Evolutionary conservation across 352 stramenopile species (phyloP).

Genomic region (Globisporangium nunn): DNA sequence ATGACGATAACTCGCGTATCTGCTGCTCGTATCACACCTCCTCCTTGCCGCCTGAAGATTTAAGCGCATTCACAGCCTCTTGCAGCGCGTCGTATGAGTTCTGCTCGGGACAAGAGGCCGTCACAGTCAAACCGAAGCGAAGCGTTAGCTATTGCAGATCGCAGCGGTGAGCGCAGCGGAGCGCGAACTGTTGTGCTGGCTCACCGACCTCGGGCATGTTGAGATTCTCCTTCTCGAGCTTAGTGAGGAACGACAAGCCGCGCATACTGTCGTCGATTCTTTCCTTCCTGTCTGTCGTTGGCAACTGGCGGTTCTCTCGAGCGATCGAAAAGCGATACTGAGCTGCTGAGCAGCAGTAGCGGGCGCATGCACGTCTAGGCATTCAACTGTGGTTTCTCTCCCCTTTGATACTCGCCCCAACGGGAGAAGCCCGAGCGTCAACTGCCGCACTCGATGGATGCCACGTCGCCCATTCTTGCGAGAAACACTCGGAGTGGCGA

Average conservation of each 20-base stretch:
- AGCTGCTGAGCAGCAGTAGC: background rate
- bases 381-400: background rate
- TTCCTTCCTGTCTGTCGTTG: slow-evolving; percentile 2
- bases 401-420: background rate
- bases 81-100: slow-evolving; percentile 31
- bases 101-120: slow-evolving; percentile 9
- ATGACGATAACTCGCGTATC: background rate
- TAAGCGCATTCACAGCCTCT: slow-evolving; percentile 24
- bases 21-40: slow-evolving; percentile 8
- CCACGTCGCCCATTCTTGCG: background rate
- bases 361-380: background rate
- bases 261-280: background rate
- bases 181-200: background rate
- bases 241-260: slow-evolving; percentile 26
- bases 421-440: background rate
- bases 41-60: slow-evolving; percentile 23
- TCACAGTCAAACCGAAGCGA: background rate
- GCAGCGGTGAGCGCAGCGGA: background rate
- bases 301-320: background rate
- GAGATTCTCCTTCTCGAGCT: slow-evolving; percentile 34
- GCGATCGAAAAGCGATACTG: background rate
- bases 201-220: slow-evolving; percentile 23
- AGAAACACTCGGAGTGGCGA: background rate
- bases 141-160: background rate
- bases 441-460: background rate